These are phyloP conservation scores for Trametes coccinea DNA, from an alignment of 768 basidiomycete species.

Conservation along the genomic window DNA sequence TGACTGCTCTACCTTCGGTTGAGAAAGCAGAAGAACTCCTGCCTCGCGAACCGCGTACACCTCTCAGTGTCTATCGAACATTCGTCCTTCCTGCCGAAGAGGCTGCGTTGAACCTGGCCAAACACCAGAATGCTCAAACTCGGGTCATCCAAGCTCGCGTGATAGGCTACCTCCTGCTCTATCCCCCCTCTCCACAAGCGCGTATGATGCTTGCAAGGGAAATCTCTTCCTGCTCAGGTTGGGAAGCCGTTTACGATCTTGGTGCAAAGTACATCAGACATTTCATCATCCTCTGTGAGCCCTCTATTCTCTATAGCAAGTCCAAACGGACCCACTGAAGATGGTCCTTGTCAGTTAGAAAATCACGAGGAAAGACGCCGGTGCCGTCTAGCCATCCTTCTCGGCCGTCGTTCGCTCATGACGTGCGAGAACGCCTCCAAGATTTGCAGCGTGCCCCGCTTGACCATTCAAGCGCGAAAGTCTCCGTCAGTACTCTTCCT, in stretches of 20 bases:
- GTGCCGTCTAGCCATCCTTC: not conserved
- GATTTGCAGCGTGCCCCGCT: conserved; percentile 1
- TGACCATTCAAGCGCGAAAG: conserved; percentile 2
- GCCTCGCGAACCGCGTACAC: not conserved
- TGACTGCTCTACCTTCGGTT: not conserved
- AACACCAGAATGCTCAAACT: not conserved
- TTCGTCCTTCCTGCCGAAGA: not conserved
- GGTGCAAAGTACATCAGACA: not conserved
- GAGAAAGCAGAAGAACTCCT: not conserved
- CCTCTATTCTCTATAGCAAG: not conserved
- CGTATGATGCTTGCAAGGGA: not conserved
- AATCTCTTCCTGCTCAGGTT: not conserved
- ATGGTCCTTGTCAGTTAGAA: not conserved
- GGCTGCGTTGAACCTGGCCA: not conserved
- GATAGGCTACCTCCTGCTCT: not conserved
- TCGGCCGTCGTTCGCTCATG: not conserved
- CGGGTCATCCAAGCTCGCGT: not conserved
- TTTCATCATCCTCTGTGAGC: not conserved
- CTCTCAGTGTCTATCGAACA: not conserved
- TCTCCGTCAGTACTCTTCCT: not conserved
- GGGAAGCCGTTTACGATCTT: not conserved
- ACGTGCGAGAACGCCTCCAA: not conserved
- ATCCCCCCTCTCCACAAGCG: not conserved
- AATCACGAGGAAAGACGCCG: not conserved
- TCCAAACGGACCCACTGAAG: not conserved